Base-by-base conservation (phyloP, 495 filamentous ascomycete genomes). In the Cairneyella variabilis region DNA sequence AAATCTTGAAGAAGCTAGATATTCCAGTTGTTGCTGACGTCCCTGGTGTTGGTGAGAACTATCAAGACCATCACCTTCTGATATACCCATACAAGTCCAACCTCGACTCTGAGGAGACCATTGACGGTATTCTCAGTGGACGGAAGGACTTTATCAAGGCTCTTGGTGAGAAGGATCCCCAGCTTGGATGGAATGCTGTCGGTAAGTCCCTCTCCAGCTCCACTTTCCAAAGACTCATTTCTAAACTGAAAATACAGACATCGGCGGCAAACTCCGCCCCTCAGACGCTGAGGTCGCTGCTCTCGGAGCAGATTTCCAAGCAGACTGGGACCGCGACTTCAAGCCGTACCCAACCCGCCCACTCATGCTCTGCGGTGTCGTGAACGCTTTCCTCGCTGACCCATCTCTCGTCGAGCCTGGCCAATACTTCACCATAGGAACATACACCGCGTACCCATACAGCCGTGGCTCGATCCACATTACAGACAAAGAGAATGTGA, bases 31-130 rank as follows among this genome's bases (percentile, higher is more conserved):
- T 90, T 2, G 79, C 82, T 60, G 79, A 89, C 52, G 76, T 90
- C 37, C 83, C 86, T 27, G 85, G 84, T 66, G 82, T 95, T 3
- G 89, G 89, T 50, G 82, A 90, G 70, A 84, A 90, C 67, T 74
- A 91, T 23, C 60, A 63, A 46, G 60, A 63, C 53, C 64, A 67
- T 42, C 56, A 65, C 46, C 40, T 67, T 5, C 21, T 63, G 10
- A 36, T 65, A 3, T 67, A 65, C 38, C 60, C 62, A 14, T 67
- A 64, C 45, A 61, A 58, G 41, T 49, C 60, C 18, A 32, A n/a
- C 11, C 55, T 63, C 20, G 51, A 51, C 12, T 39, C 44, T 2
- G 53, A 36, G 5, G 63, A 65, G 39, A 64, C 65, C 9, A 16
- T 63, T 12, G 63, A 67, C 53, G 53, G 37, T 11, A 54, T 63